Conservation (phyloP, 352 stramenopile genomes). For the Thraustotheca clavata region DNA sequence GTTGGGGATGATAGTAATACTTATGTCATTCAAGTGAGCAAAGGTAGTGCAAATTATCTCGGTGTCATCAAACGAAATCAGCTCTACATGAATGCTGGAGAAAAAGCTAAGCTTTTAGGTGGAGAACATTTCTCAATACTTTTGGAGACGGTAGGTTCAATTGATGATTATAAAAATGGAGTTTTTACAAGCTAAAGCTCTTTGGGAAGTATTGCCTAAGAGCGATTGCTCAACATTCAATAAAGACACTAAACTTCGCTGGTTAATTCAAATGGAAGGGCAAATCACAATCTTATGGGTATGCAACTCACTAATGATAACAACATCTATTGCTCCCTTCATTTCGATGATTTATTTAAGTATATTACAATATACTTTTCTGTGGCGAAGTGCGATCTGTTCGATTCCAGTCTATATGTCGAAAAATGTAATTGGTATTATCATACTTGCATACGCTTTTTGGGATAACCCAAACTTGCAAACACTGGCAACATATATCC, state of each 20-base stretch:
- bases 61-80: conserved; percentile 13
- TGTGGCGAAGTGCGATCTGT: conserved; percentile 16
- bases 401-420: conserved; percentile 22
- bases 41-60: conserved; percentile 19
- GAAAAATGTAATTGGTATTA: conserved; percentile 21
- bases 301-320: conserved; percentile 22
- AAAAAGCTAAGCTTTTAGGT: conserved; percentile 15
- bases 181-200: conserved; percentile 23
- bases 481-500: conserved; percentile 23
- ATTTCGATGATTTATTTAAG: conserved; percentile 20
- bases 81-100: conserved; percentile 24
- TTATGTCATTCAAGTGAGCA: conserved; percentile 22
- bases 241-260: conserved; percentile 15
- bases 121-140: background rate
- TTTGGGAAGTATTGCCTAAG: conserved; percentile 20
- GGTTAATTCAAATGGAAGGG: conserved; percentile 22
- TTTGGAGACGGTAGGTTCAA: conserved; percentile 18
- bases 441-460: conserved; percentile 21
- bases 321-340: conserved; percentile 24
- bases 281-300: conserved; percentile 22
- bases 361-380: conserved; percentile 17
- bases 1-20: conserved; percentile 20
- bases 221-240: conserved; percentile 22
- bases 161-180: conserved; percentile 24
- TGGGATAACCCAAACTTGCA: conserved; percentile 24